phyloP scores from a whole-genome alignment of 2,329 filamentous ascomycete species.

The Pseudogymnoascus sp. region DNA sequence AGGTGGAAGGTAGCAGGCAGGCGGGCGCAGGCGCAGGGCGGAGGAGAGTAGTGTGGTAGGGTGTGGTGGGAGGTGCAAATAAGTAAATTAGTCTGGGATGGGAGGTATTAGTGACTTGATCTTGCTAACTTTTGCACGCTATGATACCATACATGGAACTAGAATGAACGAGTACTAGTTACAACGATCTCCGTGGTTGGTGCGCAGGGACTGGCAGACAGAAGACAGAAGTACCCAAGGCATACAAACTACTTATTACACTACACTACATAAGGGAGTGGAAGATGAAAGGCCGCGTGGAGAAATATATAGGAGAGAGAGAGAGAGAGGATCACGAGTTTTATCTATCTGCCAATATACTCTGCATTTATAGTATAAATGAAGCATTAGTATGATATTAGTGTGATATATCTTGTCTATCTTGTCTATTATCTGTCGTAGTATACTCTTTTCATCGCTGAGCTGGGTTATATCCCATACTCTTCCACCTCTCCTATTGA shows the following conservation, averaged over 20 bases:
- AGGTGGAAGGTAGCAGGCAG: background rate
- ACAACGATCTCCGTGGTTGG: background rate
- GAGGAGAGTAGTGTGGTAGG: too few relatives aligned
- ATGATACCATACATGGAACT: rapidly evolving
- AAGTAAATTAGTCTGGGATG: background rate
- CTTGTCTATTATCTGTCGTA: background rate
- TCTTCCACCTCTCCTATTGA: background rate
- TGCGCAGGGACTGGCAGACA: background rate
- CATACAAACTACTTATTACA: too few relatives aligned
- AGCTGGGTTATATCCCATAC: background rate
- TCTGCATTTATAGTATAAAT: background rate
- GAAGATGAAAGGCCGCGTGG: background rate
- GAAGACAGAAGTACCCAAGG: background rate
- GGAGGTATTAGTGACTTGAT: background rate
- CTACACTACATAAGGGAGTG: background rate
- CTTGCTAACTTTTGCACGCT: background rate
- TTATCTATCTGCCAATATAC: background rate
- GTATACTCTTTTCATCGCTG: background rate
- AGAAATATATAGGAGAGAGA: background rate
- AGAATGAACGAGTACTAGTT: background rate
- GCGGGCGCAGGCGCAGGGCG: slow-evolving; percentile 1
- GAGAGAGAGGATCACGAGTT: background rate
- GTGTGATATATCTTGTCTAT: background rate
- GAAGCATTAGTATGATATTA: background rate
- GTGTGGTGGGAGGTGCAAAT: background rate